Conservation (phyloP, 805 yeast species). For the Jamesozyma lodderae region DNA sequence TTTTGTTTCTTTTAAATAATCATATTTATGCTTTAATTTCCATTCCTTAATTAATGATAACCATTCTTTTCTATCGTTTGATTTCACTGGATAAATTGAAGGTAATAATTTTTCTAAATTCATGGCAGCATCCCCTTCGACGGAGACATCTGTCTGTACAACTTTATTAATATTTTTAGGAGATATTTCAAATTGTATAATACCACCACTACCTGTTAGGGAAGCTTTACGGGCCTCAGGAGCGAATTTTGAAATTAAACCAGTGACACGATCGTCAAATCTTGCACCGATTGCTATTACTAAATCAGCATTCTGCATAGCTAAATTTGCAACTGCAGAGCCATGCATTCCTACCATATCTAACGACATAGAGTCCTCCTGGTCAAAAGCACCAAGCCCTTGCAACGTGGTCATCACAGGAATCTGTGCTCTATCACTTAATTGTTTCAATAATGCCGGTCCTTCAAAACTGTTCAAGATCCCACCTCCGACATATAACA, state of each 20-base stretch:
- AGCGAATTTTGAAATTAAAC: slow-evolving; percentile 77
- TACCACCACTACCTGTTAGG: slow-evolving; percentile 83
- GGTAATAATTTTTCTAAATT: slow-evolving; percentile 71
- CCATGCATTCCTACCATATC: slow-evolving; percentile 99
- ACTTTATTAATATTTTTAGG: slow-evolving; percentile 98
- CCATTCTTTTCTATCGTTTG: slow-evolving; percentile 81
- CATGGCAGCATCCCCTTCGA: slow-evolving; percentile 89
- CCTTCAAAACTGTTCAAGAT: slow-evolving; percentile 71
- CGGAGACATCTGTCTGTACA: slow-evolving; percentile 89
- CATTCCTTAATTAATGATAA: slow-evolving; percentile 61
- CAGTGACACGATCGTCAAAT: slow-evolving; percentile 97
- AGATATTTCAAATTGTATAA: slow-evolving; percentile 88
- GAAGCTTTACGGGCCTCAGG: slow-evolving; percentile 92
- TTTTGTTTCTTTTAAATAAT: slow-evolving; percentile 71
- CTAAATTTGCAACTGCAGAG: slow-evolving; percentile 84
- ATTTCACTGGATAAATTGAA: slow-evolving; percentile 49
- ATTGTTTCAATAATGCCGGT: slow-evolving; percentile 66
- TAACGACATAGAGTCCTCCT: slow-evolving; percentile 77
- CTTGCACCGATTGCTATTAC: slow-evolving; percentile 94
- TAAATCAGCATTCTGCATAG: slow-evolving; percentile 88
- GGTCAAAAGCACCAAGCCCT: slow-evolving; percentile 91
- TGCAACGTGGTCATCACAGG: slow-evolving; percentile 96
- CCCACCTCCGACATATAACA: slow-evolving; percentile 90
- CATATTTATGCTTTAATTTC: slow-evolving; percentile 81
- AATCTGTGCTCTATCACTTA: slow-evolving; percentile 82